phyloP scores from a whole-genome alignment of 176 grass and related monocot species.

The Otatea glauca region DNA sequence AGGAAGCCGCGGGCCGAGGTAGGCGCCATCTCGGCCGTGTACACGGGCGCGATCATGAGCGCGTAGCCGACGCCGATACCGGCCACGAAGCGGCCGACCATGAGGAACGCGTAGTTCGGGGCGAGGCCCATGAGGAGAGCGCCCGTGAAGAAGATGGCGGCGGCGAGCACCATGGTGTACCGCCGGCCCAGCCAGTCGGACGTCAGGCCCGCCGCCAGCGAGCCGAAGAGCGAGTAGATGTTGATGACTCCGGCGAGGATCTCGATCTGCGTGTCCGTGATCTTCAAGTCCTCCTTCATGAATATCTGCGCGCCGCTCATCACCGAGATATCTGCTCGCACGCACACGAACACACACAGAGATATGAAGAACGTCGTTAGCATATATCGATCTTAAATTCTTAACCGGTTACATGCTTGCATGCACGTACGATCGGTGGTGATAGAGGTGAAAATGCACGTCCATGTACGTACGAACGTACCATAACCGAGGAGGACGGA shows the following conservation, averaged over 20 bases:
- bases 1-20: slow-evolving; percentile 81
- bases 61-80: slow-evolving; percentile 91
- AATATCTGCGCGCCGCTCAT: slow-evolving; percentile 79
- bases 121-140: slow-evolving; percentile 75
- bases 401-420: not conserved
- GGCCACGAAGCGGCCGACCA: slow-evolving; percentile 77
- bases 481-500: slow-evolving; percentile 93
- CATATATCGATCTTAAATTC: not conserved
- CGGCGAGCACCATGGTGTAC: slow-evolving; percentile 88
- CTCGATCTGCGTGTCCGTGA: slow-evolving; percentile 70
- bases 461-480: slow-evolving; percentile 16
- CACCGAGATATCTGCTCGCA: slow-evolving; percentile 56
- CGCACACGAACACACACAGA: no score
- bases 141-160: slow-evolving; percentile 77
- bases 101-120: slow-evolving; percentile 61
- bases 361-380: not conserved
- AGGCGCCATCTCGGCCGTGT: slow-evolving; percentile 79
- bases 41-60: slow-evolving; percentile 82
- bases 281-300: slow-evolving; percentile 74
- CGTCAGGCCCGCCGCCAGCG: slow-evolving; percentile 74
- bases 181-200: slow-evolving; percentile 89
- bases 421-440: not conserved
- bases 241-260: slow-evolving; percentile 87
- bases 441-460: not conserved
- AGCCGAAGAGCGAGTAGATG: slow-evolving; percentile 79